Conservation (phyloP, 306 rosid genomes). For the Gillenia trifoliata region DNA sequence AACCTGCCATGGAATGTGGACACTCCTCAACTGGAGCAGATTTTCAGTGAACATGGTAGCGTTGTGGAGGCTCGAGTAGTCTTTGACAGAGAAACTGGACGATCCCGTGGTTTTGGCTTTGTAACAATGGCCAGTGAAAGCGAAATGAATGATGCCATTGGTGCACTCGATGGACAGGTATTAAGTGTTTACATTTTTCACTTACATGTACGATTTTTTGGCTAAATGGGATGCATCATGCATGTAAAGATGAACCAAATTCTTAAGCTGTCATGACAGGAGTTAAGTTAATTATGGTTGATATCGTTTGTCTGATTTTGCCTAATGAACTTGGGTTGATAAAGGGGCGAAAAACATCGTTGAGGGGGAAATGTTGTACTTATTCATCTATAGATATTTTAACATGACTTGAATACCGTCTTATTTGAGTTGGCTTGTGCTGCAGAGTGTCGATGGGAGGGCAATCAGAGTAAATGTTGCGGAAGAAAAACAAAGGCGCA, state of each 20-base stretch:
- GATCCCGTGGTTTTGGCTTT: conserved; percentile 98
- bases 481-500: conserved; percentile 74
- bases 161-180: conserved; percentile 98
- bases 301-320: neutral
- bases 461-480: conserved; percentile 88
- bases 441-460: conserved; percentile 80
- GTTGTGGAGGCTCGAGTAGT: conserved; percentile 70
- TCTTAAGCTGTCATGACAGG: neutral
- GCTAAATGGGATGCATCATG: neutral
- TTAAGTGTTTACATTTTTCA: neutral
- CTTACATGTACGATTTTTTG: neutral
- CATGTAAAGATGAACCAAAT: neutral
- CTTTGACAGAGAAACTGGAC: conserved; percentile 80
- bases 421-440: conserved; percentile 17
- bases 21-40: conserved; percentile 53
- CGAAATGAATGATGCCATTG: conserved; percentile 80
- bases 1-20: conserved; percentile 92
- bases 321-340: neutral
- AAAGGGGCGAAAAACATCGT: neutral
- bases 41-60: conserved; percentile 77
- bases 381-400: neutral
- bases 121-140: conserved; percentile 71
- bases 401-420: neutral
- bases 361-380: neutral
- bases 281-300: neutral